Evolutionary conservation across 2,329 filamentous ascomycete genomes (phyloP).

Genomic region (Penicillium sp.): DNA sequence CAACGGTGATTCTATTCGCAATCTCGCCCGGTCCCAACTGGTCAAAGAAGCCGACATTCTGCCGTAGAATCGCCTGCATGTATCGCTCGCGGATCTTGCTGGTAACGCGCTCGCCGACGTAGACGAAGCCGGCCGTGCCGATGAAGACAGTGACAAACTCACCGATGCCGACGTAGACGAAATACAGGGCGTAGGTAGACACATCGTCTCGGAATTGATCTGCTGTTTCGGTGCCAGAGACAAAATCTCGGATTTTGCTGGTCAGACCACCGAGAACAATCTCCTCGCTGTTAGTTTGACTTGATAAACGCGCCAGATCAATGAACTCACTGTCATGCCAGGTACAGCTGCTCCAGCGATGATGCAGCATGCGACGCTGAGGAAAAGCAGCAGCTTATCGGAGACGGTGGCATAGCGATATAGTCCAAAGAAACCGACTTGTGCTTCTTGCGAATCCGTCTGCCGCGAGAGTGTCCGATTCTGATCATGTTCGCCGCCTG

Average conservation of each 20-base stretch:
- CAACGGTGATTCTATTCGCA: conserved; percentile 89
- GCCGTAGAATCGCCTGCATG: conserved; percentile 78
- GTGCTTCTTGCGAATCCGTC: background rate
- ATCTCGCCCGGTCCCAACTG: conserved; percentile 92
- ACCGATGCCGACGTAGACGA: conserved; percentile 81
- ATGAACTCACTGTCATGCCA: conserved; percentile 71
- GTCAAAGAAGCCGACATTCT: conserved; percentile 93
- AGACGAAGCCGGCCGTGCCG: conserved; percentile 87
- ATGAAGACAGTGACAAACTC: conserved; percentile 81
- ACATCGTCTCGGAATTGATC: conserved; percentile 66
- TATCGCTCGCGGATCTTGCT: conserved; percentile 83
- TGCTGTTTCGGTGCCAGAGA: conserved; percentile 53
- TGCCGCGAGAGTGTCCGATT: background rate
- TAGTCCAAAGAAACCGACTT: conserved; percentile 58
- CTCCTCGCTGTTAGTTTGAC: conserved; percentile 30
- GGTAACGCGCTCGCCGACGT: conserved; percentile 78
- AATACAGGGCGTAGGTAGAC: conserved; percentile 73
- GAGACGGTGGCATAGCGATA: conserved; percentile 72
- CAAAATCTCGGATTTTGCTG: conserved; percentile 70
- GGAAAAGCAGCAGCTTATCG: conserved; percentile 66
- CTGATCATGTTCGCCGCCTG: background rate
- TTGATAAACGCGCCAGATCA: background rate
- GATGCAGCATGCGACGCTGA: conserved; percentile 69
- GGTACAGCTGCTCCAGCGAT: conserved; percentile 76
- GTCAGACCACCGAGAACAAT: conserved; percentile 77